These are phyloP conservation scores for Akebia trifoliata DNA, from an alignment of 164 flowering plant species.

Conservation along the genomic window DNA sequence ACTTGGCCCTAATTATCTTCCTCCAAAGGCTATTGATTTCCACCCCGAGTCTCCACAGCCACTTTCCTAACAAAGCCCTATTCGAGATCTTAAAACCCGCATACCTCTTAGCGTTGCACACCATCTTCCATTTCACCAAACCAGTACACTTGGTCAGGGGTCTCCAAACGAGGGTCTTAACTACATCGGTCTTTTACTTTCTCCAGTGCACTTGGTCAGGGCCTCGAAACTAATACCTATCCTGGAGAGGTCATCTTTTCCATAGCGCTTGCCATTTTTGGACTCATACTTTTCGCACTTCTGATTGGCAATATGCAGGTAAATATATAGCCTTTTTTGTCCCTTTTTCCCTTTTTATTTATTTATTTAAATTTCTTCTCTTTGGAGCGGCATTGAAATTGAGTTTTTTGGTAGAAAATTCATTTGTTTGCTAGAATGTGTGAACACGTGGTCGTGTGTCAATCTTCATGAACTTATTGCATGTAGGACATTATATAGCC, in stretches of 20 bases:
- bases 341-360: too few relatives aligned
- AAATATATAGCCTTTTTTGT: not conserved
- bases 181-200: slow-evolving; percentile 9
- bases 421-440: not conserved
- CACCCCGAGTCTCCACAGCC: too few relatives aligned
- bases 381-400: too few relatives aligned
- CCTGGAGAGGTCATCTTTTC: slow-evolving; percentile 90
- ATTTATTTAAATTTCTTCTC: too few relatives aligned
- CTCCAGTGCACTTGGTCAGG: slow-evolving; percentile 93
- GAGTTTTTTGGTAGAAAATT: not conserved
- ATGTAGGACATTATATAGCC: not conserved
- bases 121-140: too few relatives aligned
- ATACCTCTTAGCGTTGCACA: too few relatives aligned
- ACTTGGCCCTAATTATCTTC: too few relatives aligned
- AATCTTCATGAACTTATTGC: not conserved
- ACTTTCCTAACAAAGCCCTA: too few relatives aligned
- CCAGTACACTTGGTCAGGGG: too few relatives aligned
- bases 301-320: slow-evolving; percentile 89
- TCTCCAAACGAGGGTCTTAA: too few relatives aligned
- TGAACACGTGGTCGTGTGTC: not conserved
- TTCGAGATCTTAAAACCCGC: too few relatives aligned
- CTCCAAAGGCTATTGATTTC: too few relatives aligned
- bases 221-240: slow-evolving; percentile 84
- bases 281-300: slow-evolving; percentile 89
- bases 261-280: slow-evolving; percentile 71